Evolutionary conservation across 495 filamentous ascomycete species (phyloP), one percentile per base, ranked within the genome.

Genomic region (Penicillium canescens): DNA sequence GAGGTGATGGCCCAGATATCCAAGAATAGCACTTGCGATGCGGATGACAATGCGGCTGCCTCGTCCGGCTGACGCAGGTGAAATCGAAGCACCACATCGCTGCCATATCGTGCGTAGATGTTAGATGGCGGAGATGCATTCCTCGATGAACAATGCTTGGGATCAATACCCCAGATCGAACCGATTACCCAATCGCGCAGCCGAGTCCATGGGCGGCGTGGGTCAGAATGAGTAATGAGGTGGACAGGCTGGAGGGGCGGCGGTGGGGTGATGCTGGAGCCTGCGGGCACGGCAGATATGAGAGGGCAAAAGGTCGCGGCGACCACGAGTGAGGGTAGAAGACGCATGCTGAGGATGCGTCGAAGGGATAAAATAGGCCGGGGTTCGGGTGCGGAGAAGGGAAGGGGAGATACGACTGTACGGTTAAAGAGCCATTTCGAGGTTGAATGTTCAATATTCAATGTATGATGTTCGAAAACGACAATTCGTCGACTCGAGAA

Each of bases 1-100:
- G 86, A 76, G 3, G 86, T 90, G 46, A 89, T 91, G 14, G 87
- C 86, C 94, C 94, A 98, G 3, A 96, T 84, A 67, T 98, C 94
- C 7, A 98, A 71, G 55, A 92, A 83, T 28, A 97, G 80, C 36
- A 86, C 83, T 41, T 88, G 80, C 8, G 86, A 75, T 13, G 91
- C 94, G 51, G 87, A 78, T 10, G 86, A 82, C 52, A 98, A 74
- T 3, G 87, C 86, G 40, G 74, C 73, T 46, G 89, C 88, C 59
- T 98, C 89, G 23, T 85, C 79, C 10, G 76, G 61, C 41, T 82
- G 83, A 50, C 78, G 84, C 52, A 96, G 71, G 62, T 89, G 90
- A 79, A 97, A 97, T 13, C 94, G 86, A 35, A 97, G 73, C 12
- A 98, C 93, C 13, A 96, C 78, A 66, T 96, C 87, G 39, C 86